These are phyloP conservation scores for Tylopilus balloui DNA, from an alignment of 768 basidiomycete species.

Conservation along the genomic window DNA sequence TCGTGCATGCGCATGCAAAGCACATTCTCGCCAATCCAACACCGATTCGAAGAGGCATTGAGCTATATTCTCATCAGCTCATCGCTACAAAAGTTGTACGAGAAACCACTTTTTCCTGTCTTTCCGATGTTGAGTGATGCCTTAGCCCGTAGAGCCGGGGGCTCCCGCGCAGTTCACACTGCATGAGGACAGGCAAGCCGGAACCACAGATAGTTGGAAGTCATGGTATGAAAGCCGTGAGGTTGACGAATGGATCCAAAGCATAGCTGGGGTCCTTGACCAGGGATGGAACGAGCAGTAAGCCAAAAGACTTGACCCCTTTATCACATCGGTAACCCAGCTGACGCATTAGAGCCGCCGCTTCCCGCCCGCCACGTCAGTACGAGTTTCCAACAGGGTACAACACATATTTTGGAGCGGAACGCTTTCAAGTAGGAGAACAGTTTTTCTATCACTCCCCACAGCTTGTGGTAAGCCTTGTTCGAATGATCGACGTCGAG, in stretches of 20 bases:
- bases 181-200: conserved; percentile 66
- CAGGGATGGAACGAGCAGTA: conserved; percentile 89
- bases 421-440: conserved; percentile 83
- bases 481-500: not conserved
- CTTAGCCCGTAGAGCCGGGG: conserved; percentile 70
- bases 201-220: conserved; percentile 79
- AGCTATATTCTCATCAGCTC: conserved; percentile 82
- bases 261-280: conserved; percentile 79
- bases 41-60: conserved; percentile 51
- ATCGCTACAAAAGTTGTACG: conserved; percentile 74
- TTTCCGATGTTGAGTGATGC: conserved; percentile 5
- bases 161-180: conserved; percentile 61
- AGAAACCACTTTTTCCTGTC: not conserved
- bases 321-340: not conserved
- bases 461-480: conserved; percentile 43
- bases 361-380: conserved; percentile 51
- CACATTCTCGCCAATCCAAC: conserved; percentile 55
- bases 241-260: conserved; percentile 93
- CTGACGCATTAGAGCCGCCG: conserved; percentile 46
- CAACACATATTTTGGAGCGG: conserved; percentile 74
- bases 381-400: conserved; percentile 98
- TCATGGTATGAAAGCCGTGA: conserved; percentile 75
- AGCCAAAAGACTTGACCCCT: conserved; percentile 21
- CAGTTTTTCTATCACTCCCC: conserved; percentile 78
- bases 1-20: conserved; percentile 77